These are phyloP conservation scores for Sequoiadendron giganteum DNA, from an alignment of 75 land plant species.

Conservation along the genomic window DNA sequence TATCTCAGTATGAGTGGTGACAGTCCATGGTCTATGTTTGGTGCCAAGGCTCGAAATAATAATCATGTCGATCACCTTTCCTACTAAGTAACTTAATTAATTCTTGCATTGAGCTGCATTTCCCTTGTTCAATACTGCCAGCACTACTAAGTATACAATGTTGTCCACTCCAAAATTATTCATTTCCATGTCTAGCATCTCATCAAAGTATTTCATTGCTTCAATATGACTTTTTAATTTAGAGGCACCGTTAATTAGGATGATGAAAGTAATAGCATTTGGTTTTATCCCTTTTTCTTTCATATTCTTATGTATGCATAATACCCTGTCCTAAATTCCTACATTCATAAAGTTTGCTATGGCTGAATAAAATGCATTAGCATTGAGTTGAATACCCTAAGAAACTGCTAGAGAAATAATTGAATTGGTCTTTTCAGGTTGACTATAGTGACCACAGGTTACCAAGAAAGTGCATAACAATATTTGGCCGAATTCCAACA, in stretches of 20 bases:
- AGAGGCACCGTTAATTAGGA: conserved; percentile 71
- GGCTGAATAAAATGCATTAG: conserved; percentile 76
- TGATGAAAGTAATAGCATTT: conserved; percentile 63
- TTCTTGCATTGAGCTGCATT: too few species aligned
- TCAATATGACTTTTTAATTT: conserved; percentile 56
- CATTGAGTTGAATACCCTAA: conserved; percentile 60
- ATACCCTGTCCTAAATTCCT: conserved; percentile 75
- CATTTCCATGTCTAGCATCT: conserved; percentile 52
- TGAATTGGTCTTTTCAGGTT: conserved; percentile 52
- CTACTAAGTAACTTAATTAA: too few species aligned
- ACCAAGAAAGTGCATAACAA: conserved; percentile 80
- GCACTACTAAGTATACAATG: conserved; percentile 69
- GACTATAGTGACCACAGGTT: conserved; percentile 71
- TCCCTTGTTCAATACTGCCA: conserved; percentile 72
- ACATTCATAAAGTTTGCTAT: conserved; percentile 73
- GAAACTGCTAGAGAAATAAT: conserved; percentile 63
- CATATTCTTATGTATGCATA: conserved; percentile 54
- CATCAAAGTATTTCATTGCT: conserved; percentile 50
- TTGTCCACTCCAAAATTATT: conserved; percentile 54
- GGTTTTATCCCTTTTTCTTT: conserved; percentile 49
- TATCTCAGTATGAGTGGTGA: too few species aligned
- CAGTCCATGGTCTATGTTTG: too few species aligned
- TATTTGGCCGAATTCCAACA: conserved; percentile 61
- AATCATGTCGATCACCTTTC: too few species aligned
- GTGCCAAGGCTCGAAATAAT: too few species aligned